These are phyloP conservation scores for Fusarium cyanostomum DNA, from an alignment of 2,329 filamentous ascomycete species.

Conservation along the genomic window DNA sequence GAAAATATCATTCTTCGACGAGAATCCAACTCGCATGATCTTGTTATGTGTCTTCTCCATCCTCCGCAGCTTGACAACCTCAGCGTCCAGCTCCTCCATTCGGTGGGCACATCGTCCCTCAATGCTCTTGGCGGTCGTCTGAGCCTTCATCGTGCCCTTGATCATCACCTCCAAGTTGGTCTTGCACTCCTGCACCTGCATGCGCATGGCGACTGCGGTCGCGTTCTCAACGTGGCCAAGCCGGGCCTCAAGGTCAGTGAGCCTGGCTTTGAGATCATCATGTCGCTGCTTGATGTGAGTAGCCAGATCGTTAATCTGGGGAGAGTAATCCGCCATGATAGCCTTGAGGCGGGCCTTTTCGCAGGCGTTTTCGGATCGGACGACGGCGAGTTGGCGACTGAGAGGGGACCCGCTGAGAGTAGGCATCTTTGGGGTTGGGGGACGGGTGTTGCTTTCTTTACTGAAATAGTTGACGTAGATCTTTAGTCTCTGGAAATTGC, in stretches of 20 bases:
- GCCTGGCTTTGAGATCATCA: not conserved
- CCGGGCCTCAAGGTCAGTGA: not conserved
- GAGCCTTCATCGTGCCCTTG: not conserved
- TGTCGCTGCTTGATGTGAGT: not conserved
- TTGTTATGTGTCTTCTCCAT: conserved; percentile 9
- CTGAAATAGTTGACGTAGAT: conserved; percentile 1
- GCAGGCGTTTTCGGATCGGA: not conserved
- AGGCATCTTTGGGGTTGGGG: not conserved
- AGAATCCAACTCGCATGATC: not conserved
- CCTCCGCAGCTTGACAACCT: conserved; percentile 12
- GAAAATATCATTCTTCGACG: not conserved
- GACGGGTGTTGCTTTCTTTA: not conserved
- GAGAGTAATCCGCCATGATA: not conserved
- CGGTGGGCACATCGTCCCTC: not conserved
- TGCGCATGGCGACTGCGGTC: conserved; percentile 1
- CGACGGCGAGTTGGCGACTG: conserved; percentile 1
- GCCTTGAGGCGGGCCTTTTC: conserved; percentile 15
- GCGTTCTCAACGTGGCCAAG: not conserved
- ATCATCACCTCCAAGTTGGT: not conserved
- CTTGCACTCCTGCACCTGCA: conserved; percentile 11
- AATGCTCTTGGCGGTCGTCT: not conserved
- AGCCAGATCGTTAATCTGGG: not conserved
- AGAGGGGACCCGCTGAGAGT: not conserved
- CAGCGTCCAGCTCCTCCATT: conserved; percentile 5
- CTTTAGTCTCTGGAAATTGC: not conserved